Conservation (phyloP, 2,329 filamentous ascomycete species). For the Neonectria neomacrospora region DNA sequence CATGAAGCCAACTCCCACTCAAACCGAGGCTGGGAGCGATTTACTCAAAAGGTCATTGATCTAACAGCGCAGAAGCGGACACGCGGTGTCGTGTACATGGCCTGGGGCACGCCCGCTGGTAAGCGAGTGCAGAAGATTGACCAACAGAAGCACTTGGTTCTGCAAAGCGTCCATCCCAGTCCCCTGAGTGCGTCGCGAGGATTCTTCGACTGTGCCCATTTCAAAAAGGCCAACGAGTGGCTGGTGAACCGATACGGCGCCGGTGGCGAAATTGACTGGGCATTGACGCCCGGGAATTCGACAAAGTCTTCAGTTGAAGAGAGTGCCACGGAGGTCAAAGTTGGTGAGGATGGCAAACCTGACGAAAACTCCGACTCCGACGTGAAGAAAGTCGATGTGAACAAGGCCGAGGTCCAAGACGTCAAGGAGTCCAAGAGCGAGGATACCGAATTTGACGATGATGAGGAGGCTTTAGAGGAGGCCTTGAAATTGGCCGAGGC, state of each 20-base stretch:
- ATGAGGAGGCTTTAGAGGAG: slow-evolving; percentile 53
- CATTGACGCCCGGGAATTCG: slow-evolving; percentile 57
- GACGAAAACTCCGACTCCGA: slow-evolving; percentile 33
- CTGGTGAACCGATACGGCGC: slow-evolving; percentile 79
- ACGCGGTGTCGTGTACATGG: slow-evolving; percentile 90
- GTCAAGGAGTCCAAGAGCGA: slow-evolving; percentile 21
- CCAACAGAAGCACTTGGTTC: slow-evolving; percentile 78
- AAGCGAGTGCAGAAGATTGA: slow-evolving; percentile 82
- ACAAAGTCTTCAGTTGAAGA: slow-evolving; percentile 46
- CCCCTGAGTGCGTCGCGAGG: slow-evolving; percentile 87
- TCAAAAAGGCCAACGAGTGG: slow-evolving; percentile 87
- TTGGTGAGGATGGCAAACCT: slow-evolving; percentile 30
- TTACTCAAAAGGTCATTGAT: slow-evolving; percentile 93
- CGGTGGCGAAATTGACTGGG: slow-evolving; percentile 89
- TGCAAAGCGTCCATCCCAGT: slow-evolving; percentile 91
- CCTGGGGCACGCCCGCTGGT: slow-evolving; percentile 89
- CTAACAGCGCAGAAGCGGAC: slow-evolving; percentile 81
- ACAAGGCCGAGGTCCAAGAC: slow-evolving; percentile 29
- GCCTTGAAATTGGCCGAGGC: slow-evolving; percentile 49
- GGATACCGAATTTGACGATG: slow-evolving; percentile 50
- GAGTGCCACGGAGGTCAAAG: slow-evolving; percentile 31
- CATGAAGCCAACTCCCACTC: slow-evolving; percentile 89
- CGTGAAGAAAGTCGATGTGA: slow-evolving; percentile 41
- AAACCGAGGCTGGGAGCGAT: slow-evolving; percentile 89
- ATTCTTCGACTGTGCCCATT: slow-evolving; percentile 87